phyloP scores from a whole-genome alignment of 2,329 filamentous ascomycete genomes.

The Penicillium thymicola region DNA sequence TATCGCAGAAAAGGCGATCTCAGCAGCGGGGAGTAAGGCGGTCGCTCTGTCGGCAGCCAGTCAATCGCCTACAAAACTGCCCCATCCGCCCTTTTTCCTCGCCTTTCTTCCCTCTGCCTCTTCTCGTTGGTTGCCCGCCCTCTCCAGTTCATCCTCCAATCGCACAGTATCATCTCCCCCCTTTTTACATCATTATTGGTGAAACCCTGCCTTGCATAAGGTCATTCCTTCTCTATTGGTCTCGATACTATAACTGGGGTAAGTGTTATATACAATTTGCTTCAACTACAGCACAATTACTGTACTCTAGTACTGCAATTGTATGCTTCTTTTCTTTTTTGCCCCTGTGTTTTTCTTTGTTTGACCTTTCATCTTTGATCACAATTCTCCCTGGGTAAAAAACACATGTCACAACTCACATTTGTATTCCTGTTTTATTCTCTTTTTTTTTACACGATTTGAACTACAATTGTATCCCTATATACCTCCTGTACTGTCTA shows the following conservation, averaged over 20 bases:
- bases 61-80: slow-evolving; percentile 40
- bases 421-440: background rate
- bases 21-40: slow-evolving; percentile 6
- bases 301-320: background rate
- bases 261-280: slow-evolving; percentile 1
- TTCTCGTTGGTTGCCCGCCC: slow-evolving; percentile 41
- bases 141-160: slow-evolving; percentile 32
- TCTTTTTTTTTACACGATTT: background rate
- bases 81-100: slow-evolving; percentile 39
- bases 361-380: background rate
- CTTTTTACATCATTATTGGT: slow-evolving; percentile 9
- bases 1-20: slow-evolving; percentile 14
- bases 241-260: background rate
- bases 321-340: background rate
- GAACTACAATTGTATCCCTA: background rate
- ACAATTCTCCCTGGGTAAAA: background rate
- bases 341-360: background rate
- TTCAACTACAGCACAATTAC: background rate
- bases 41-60: slow-evolving; percentile 9
- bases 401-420: background rate
- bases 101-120: slow-evolving; percentile 37
- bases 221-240: background rate
- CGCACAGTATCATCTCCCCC: slow-evolving; percentile 16
- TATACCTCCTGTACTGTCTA: background rate
- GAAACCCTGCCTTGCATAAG: slow-evolving; percentile 7